These are phyloP conservation scores for Rhodotorula sp. DNA, from an alignment of 1,284 basidiomycete species.

Conservation along the genomic window DNA sequence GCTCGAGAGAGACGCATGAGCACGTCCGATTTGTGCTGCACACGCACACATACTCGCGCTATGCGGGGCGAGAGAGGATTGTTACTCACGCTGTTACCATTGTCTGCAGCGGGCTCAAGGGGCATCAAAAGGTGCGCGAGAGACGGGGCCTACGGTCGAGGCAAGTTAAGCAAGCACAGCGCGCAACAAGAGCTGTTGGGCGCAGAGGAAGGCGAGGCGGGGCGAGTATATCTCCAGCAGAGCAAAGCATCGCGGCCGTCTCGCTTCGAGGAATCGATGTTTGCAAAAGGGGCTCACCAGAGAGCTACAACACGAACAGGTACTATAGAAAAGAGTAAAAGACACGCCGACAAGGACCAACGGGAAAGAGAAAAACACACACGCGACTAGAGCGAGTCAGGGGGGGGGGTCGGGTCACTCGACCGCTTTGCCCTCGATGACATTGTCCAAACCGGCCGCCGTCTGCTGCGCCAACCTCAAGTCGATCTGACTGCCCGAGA, in stretches of 20 bases:
- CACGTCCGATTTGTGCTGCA: background rate
- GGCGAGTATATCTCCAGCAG: too few species aligned
- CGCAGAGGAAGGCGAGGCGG: background rate
- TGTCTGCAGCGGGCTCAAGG: slow-evolving; percentile 1
- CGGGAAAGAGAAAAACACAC: background rate
- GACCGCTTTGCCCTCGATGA: slow-evolving; percentile 26
- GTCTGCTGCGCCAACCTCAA: slow-evolving; percentile 7
- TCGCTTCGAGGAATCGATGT: too few species aligned
- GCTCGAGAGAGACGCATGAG: background rate
- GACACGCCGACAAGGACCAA: background rate
- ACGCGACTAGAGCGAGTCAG: background rate
- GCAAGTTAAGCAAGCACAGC: background rate
- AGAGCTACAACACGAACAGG: background rate
- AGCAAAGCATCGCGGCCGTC: too few species aligned
- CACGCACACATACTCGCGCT: background rate
- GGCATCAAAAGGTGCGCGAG: slow-evolving; percentile 3
- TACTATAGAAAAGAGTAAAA: background rate
- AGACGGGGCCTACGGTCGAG: background rate
- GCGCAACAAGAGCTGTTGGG: background rate
- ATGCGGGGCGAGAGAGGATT: background rate
- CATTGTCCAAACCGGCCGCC: slow-evolving; percentile 17
- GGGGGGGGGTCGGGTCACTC: background rate
- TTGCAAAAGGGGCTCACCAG: too few species aligned
- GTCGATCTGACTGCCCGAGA: slow-evolving; percentile 1
- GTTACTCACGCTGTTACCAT: background rate